Percentiles rank a stretch among this genome's conserved stretches.
Conservation (phyloP, 306 rosid species). For the Senna siamea region DNA sequence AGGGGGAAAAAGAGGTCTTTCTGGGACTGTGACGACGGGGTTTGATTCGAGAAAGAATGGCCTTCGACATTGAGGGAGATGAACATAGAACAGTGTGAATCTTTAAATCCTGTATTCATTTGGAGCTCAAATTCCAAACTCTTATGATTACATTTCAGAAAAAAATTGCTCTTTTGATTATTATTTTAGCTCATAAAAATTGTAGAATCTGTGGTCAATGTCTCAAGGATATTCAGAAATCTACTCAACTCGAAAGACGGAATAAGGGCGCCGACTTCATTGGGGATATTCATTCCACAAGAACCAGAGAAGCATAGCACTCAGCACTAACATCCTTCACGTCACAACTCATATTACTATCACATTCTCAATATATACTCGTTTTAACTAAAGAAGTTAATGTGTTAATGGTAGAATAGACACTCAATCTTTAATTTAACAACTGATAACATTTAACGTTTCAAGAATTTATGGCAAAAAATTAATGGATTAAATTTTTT, state of each 20-base stretch:
- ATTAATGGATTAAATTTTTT: too few relatives aligned
- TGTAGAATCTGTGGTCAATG: neutral
- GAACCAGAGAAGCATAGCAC: neutral
- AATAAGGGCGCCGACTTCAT: neutral
- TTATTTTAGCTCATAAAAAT: neutral
- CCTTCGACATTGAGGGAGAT: slow-evolving; percentile 57
- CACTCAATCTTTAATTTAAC: too few relatives aligned
- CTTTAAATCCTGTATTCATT: slow-evolving; percentile 27
- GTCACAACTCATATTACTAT: too few relatives aligned
- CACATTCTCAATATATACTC: too few relatives aligned
- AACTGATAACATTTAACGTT: too few relatives aligned
- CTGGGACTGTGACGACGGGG: slow-evolving; percentile 49
- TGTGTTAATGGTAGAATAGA: too few relatives aligned
- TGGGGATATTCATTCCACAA: neutral
- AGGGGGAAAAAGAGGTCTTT: slow-evolving; percentile 30
- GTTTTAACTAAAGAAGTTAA: too few relatives aligned
- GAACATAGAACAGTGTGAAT: neutral
- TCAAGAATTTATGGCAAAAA: too few relatives aligned
- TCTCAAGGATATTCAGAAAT: neutral
- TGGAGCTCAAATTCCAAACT: slow-evolving; percentile 13
- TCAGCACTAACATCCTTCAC: too few relatives aligned
- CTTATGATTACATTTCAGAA: neutral
- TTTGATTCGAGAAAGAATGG: slow-evolving; percentile 72
- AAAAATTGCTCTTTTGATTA: neutral
- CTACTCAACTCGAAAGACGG: neutral